Conservation (phyloP, 2,329 filamentous ascomycete genomes). For the Nannizziopsis arthrosporioides region DNA sequence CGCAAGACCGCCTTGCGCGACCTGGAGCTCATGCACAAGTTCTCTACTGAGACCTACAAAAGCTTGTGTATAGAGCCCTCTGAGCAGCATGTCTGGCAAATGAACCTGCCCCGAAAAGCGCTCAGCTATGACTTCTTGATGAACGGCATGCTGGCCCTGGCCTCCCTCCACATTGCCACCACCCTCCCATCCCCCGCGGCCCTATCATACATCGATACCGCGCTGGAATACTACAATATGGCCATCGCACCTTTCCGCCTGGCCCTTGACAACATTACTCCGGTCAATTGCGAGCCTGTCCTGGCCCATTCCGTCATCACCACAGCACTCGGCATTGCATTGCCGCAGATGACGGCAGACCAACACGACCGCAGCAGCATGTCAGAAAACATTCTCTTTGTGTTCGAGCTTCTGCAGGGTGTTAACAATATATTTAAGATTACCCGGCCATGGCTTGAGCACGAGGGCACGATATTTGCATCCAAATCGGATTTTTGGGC, state of each 20-base stretch:
- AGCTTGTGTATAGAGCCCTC: conserved; percentile 28
- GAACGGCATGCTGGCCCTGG: conserved; percentile 32
- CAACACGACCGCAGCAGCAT: conserved; percentile 23
- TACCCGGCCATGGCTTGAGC: conserved; percentile 27
- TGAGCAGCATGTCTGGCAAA: conserved; percentile 30
- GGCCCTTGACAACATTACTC: conserved; percentile 26
- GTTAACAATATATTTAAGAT: conserved; percentile 26
- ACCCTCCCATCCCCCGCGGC: conserved; percentile 22
- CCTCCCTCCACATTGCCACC: conserved; percentile 32
- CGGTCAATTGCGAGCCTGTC: conserved; percentile 29
- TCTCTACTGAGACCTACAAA: conserved; percentile 38
- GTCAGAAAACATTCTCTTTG: conserved; percentile 27
- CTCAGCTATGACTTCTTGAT: conserved; percentile 33
- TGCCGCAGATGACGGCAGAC: conserved; percentile 25
- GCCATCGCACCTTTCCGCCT: conserved; percentile 27
- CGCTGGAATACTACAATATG: conserved; percentile 28
- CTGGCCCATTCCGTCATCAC: conserved; percentile 29
- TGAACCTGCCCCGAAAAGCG: conserved; percentile 31
- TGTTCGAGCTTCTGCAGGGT: conserved; percentile 28
- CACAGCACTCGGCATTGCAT: conserved; percentile 26
- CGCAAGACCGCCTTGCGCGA: conserved; percentile 23
- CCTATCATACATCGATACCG: conserved; percentile 27
- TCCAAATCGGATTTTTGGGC: conserved; percentile 37
- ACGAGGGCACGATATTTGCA: conserved; percentile 42
- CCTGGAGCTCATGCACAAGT: conserved; percentile 44